Evolutionary conservation across 1,284 basidiomycete species (phyloP).

Genomic region (Fomitopsis betulina): DNA sequence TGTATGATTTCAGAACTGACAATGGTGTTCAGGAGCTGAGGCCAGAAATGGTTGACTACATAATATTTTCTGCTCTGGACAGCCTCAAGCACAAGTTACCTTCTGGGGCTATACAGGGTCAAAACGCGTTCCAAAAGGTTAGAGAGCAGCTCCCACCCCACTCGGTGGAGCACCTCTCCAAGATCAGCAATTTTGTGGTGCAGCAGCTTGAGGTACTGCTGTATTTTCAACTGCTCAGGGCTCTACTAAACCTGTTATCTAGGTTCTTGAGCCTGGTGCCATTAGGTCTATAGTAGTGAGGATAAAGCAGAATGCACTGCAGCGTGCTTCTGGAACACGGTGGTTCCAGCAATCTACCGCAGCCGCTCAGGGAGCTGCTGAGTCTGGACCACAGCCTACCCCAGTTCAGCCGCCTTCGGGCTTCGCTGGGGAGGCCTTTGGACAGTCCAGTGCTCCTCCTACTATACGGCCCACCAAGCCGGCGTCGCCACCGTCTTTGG

Average conservation of each 20-base stretch:
- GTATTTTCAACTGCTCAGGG: not conserved
- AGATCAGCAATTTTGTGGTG: slow-evolving; percentile 1
- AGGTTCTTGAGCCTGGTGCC: not conserved
- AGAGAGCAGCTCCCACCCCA: not conserved
- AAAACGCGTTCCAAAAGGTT: not conserved
- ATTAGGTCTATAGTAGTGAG: not conserved
- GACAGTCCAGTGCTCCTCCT: too few relatives aligned
- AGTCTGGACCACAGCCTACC: not conserved
- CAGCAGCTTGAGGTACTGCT: slow-evolving; percentile 1
- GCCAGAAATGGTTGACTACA: slow-evolving; percentile 1
- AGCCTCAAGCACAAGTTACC: not conserved
- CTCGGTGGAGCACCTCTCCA: not conserved
- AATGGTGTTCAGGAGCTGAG: not conserved
- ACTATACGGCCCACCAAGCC: too few relatives aligned
- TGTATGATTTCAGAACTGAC: not conserved
- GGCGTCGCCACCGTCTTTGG: too few relatives aligned
- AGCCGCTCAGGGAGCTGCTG: not conserved
- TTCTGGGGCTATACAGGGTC: not conserved
- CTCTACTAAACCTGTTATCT: not conserved
- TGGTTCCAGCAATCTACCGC: not conserved
- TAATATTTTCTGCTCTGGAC: slow-evolving; percentile 1
- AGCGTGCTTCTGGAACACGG: not conserved
- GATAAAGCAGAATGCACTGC: not conserved
- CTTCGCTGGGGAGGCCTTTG: not conserved
- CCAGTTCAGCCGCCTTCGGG: not conserved